Base-by-base conservation (phyloP, 1,139 yeast genomes). In the Magnusiomyces magnusii region DNA sequence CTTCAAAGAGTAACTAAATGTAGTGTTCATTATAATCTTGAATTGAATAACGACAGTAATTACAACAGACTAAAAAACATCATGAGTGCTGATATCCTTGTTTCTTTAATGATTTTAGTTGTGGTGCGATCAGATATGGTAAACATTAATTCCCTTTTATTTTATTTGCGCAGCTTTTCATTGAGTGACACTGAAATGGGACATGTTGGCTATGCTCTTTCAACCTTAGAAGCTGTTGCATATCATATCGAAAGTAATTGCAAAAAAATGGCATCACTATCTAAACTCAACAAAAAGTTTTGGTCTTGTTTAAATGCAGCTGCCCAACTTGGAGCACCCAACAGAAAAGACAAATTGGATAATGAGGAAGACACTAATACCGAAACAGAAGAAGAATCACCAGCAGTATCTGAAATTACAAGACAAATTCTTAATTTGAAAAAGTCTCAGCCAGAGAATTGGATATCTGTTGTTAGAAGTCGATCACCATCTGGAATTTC, bases 141-240 rank as follows among this genome's bases (percentile, higher is more conserved):
- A 9, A 74, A 84, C 66, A 68, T 89, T 24, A 86, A 82, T 65
- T 80, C 83, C 1, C 93, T 87, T 65, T 68, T 91, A 9, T 78
- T 75, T 57, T 89, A 88, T 68, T 77, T 90, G 55, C 82, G 83
- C 61, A 75, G 79, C 57, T 89, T 87, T 68, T 80, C 85, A 64
- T 80, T 72, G 70, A 79, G 71, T 61, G 75, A 74, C 47, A 66
- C 73, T 2, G 78, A 78, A 47, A 69, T 77, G 10, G 91, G 90
- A 0, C 72, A 78, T 27, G 65, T 76, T 5, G 89, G 87, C 0
- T 86, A 85, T 66, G 79, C 85, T 0, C 65, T 91, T 39, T 86
- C 96, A 57, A 89, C 96, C 13, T 75, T 91, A 53, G 96, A 91
- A 67, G 96, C 93, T 0, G 95, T 90, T 0, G 67, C 90, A 7